Evolutionary conservation across 2,329 filamentous ascomycete species (phyloP), one percentile per base, ranked within the genome.

Genomic region (Verticillium albo-atrum): DNA sequence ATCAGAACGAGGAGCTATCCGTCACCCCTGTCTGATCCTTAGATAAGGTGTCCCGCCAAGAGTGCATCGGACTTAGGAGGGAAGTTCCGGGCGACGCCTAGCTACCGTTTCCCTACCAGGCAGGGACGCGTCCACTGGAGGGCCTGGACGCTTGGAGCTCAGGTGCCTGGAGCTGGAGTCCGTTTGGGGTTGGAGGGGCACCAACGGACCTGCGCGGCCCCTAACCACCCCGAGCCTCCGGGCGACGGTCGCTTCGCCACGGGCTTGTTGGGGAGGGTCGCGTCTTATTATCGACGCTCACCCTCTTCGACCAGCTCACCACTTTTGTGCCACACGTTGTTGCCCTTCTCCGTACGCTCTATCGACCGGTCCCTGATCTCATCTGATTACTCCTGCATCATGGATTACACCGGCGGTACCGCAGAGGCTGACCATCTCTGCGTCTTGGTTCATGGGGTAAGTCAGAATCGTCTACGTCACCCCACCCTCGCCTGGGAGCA

Each of bases 361-460:
- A 65, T 72, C 60, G 68, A 73, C 70, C 69, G 69, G 67, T 69
- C 68, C 60, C 69, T 74, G 62, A 67, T 73, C 62, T 68, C 65
- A 54, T 64, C 67, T 58, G 55, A 60, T 56, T 59, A 59, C 59
- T 30, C 47, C 54, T 63, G 61, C 61, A 75, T 74, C 64, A 77
- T 78, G 70, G 75, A 80, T 64, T 79, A 79, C 68, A 79, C 75
- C 61, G 82, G 83, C 63, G 82, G 82, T 64, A 80, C 74, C 68
- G 57, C 70, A 52, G 75, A 82, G 60, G 86, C 88, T 54, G 81
- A 89, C 64, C 90, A 93, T 72, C 84, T 94, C 62, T 89, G 87
- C 68, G 89, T 94, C 50, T 79, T 94, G 52, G 87, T 92, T 57
- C 90, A 94, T 70, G 85, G 90, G 76, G 87, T 90, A 83, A 72